phyloP scores from a whole-genome alignment of 163 green algal genomes.

The Trebouxia gelatinosa region DNA sequence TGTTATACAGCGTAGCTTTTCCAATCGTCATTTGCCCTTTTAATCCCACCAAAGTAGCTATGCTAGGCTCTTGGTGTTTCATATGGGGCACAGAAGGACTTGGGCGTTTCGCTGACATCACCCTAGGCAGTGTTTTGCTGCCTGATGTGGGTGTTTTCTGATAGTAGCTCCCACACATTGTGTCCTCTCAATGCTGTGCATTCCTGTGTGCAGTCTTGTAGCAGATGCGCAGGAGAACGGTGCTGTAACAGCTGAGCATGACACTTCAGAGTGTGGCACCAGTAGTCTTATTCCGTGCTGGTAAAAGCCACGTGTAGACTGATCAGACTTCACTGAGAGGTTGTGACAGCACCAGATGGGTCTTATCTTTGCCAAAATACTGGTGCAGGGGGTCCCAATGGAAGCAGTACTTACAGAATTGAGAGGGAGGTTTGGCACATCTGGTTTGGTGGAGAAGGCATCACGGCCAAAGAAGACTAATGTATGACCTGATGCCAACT shows the following conservation, averaged over 20 bases:
- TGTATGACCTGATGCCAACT: too few species aligned
- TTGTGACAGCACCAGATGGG: neutral
- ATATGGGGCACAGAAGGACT: slow-evolving; percentile 18
- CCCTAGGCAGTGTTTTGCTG: slow-evolving; percentile 25
- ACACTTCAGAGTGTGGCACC: neutral
- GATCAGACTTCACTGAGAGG: too few species aligned
- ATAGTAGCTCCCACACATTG: slow-evolving; percentile 30
- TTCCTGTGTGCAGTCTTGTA: neutral
- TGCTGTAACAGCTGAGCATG: neutral
- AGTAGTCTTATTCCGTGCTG: neutral
- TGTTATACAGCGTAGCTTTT: too few species aligned
- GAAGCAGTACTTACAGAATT: slow-evolving; percentile 80
- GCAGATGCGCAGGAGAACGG: neutral
- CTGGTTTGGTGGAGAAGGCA: slow-evolving; percentile 91
- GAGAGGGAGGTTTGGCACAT: slow-evolving; percentile 73
- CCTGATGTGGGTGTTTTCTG: slow-evolving; percentile 23
- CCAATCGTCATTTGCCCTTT: neutral
- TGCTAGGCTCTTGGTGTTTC: slow-evolving; percentile 28
- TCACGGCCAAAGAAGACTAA: too few species aligned
- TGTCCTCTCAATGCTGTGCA: neutral
- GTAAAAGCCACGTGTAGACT: too few species aligned
- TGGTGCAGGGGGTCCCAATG: slow-evolving; percentile 72
- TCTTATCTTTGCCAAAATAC: neutral
- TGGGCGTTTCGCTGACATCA: slow-evolving; percentile 32
- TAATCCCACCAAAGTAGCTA: slow-evolving; percentile 20